Percentiles rank a stretch among this genome's conserved stretches.
phyloP scores from a whole-genome alignment of 768 basidiomycete genomes.

The Hydnum rufescens region DNA sequence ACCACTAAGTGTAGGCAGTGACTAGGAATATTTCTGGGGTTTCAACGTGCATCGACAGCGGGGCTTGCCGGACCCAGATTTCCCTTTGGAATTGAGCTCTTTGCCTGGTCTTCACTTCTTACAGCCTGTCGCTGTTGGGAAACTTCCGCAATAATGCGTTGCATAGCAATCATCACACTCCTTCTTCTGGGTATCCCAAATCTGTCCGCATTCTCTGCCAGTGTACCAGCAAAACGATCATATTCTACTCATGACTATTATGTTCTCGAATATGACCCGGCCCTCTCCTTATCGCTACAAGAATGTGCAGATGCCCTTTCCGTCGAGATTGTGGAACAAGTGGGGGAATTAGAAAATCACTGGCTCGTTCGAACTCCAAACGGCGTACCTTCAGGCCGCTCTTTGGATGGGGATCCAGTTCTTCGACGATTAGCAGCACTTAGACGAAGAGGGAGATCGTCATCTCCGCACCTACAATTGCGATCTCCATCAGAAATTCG shows the following conservation, averaged over 20 bases:
- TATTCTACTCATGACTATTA: slow-evolving; percentile 54
- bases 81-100: too few species aligned
- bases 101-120: too few species aligned
- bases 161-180: too few species aligned
- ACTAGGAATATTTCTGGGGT: too few species aligned
- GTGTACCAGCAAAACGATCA: slow-evolving; percentile 10
- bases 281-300: slow-evolving; percentile 29
- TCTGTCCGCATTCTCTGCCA: slow-evolving; percentile 3
- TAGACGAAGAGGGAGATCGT: neutral
- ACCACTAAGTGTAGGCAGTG: too few species aligned
- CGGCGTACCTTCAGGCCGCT: slow-evolving; percentile 1
- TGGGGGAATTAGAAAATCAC: slow-evolving; percentile 59
- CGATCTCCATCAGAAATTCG: slow-evolving; percentile 17
- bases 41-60: too few species aligned
- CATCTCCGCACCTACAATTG: neutral
- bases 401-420: neutral
- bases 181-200: neutral
- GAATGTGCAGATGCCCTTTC: slow-evolving; percentile 42
- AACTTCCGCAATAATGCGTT: too few species aligned
- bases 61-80: too few species aligned
- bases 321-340: slow-evolving; percentile 73
- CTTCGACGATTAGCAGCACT: neutral
- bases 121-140: too few species aligned
- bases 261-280: slow-evolving; percentile 45
- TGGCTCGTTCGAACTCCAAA: slow-evolving; percentile 61